Conservation (phyloP, 345 rosid genomes). For the Brassica incana region DNA sequence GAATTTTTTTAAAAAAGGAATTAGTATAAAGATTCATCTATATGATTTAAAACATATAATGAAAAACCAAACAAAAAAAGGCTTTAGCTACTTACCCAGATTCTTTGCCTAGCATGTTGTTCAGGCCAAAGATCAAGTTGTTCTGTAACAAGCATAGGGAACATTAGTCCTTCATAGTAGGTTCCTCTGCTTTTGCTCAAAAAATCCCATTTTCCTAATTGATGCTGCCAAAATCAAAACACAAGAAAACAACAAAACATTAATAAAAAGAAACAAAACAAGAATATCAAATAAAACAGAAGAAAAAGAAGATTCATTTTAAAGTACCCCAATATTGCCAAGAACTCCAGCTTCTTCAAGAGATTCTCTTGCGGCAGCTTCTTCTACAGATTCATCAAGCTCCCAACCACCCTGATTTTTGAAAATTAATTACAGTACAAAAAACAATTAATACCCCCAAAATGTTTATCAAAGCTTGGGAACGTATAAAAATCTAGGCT, state of each 20-base stretch:
- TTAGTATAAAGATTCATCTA: not conserved
- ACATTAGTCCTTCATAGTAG: constrained; percentile 88
- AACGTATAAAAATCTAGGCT: not conserved
- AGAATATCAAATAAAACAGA: not conserved
- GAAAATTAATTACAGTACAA: not conserved
- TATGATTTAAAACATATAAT: not conserved
- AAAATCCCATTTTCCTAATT: constrained; percentile 81
- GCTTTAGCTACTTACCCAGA: constrained; percentile 50
- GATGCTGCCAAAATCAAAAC: constrained; percentile 44
- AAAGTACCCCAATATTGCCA: constrained; percentile 68
- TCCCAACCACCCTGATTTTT: constrained; percentile 89
- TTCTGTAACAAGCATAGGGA: constrained; percentile 82
- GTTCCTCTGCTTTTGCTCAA: constrained; percentile 82
- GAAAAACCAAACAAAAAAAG: not conserved
- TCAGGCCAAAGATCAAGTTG: constrained; percentile 92
- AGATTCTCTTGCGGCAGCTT: constrained; percentile 83
- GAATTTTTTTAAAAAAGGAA: not conserved
- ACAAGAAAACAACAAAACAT: not conserved
- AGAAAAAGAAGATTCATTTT: not conserved
- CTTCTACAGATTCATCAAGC: constrained; percentile 77
- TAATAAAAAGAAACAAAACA: not conserved
- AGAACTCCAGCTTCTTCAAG: constrained; percentile 90
- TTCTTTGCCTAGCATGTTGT: constrained; percentile 59
- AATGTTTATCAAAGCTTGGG: not conserved
- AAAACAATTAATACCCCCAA: not conserved